Conservation (phyloP, 495 filamentous ascomycete species). For the Arthonia radiata region DNA sequence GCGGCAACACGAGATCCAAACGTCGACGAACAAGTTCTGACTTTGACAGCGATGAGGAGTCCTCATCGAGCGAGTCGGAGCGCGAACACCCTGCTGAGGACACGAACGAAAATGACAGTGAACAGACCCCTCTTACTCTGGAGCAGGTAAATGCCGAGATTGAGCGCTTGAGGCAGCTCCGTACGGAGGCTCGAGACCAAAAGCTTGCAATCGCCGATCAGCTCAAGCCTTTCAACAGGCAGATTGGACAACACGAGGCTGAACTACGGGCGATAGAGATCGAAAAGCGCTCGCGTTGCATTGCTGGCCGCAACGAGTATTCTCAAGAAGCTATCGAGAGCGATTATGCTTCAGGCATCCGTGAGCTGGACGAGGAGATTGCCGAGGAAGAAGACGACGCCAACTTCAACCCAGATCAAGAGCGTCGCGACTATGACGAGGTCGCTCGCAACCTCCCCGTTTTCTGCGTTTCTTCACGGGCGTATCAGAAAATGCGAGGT, state of each 20-base stretch:
- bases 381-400: conserved; percentile 19
- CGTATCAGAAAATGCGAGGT: conserved; percentile 33
- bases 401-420: conserved; percentile 19
- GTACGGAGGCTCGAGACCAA: conserved; percentile 14
- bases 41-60: conserved; percentile 4
- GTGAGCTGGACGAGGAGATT: conserved; percentile 23
- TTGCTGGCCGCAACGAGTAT: conserved; percentile 27
- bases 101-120: conserved; percentile 3
- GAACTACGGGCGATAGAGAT: conserved; percentile 13
- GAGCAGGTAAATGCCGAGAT: conserved; percentile 15
- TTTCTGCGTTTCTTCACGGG: conserved; percentile 33
- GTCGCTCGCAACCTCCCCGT: conserved; percentile 27
- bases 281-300: conserved; percentile 22
- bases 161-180: conserved; percentile 13
- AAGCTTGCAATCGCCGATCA: conserved; percentile 11
- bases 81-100: conserved; percentile 6
- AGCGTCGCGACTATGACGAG: conserved; percentile 28
- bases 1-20: conserved; percentile 6
- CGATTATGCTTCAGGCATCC: conserved; percentile 32
- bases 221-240: conserved; percentile 9
- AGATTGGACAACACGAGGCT: conserved; percentile 10
- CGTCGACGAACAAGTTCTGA: conserved; percentile 2
- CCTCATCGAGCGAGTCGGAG: conserved; percentile 10
- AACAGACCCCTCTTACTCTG: conserved; percentile 11
- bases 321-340: conserved; percentile 24